A percentile compares a stretch with the other conserved stretches of the same genome.
phyloP scores from a whole-genome alignment of 495 filamentous ascomycete genomes.

The Xanthoparmelia taractica region DNA sequence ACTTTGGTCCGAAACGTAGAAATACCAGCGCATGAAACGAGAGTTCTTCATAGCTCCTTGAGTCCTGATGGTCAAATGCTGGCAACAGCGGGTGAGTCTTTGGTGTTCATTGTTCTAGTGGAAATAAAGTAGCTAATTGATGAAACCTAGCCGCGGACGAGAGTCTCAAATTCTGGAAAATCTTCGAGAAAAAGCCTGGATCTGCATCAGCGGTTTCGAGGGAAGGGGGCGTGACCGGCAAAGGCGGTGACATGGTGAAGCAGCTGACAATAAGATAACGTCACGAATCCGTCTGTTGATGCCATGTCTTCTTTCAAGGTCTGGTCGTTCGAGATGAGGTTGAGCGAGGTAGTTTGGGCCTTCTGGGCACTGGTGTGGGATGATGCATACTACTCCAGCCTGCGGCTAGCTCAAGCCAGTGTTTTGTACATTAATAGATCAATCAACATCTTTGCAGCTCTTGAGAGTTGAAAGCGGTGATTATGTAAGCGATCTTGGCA shows the following conservation, averaged over 20 bases:
- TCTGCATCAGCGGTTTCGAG: constrained; percentile 47
- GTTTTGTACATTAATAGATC: constrained; percentile 4
- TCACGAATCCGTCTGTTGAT: constrained; percentile 23
- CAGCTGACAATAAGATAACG: constrained; percentile 88
- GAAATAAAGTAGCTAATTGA: constrained; percentile 19
- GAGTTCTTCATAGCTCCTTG: constrained; percentile 88
- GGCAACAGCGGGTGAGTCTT: constrained; percentile 65
- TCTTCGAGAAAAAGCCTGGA: constrained; percentile 96
- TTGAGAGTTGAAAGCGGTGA: not conserved
- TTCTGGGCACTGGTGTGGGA: not conserved
- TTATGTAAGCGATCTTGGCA: constrained; percentile 18
- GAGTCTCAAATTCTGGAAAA: constrained; percentile 98
- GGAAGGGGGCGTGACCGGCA: constrained; percentile 50
- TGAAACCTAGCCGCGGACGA: constrained; percentile 66
- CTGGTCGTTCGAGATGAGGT: not conserved
- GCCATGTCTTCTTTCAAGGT: constrained; percentile 3
- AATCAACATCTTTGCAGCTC: not conserved
- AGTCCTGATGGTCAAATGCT: constrained; percentile 97
- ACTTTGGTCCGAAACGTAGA: constrained; percentile 93
- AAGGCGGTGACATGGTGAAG: constrained; percentile 70
- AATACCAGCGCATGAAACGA: constrained; percentile 97
- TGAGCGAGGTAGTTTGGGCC: not conserved
- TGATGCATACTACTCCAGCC: not conserved
- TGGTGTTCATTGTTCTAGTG: not conserved
- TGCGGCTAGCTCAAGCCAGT: not conserved